These are phyloP conservation scores for Nicotiana obtusifolia DNA, from an alignment of 257 asterid genomes.

Conservation along the genomic window DNA sequence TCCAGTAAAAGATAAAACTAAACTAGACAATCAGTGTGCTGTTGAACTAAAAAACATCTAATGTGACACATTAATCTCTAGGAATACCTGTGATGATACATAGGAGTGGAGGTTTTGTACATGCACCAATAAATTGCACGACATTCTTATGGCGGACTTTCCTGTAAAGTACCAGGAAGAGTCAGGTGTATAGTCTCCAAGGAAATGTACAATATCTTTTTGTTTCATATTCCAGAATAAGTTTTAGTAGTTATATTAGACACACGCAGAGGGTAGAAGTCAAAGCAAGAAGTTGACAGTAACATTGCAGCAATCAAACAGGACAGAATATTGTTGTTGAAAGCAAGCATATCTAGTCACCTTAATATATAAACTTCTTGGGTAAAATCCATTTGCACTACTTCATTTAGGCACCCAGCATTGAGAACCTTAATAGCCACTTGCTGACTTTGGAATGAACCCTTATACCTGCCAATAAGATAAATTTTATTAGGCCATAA, in stretches of 20 bases:
- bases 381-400: slow-evolving; percentile 56
- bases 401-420: slow-evolving; percentile 39
- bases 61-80: neutral
- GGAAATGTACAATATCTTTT: neutral
- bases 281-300: neutral
- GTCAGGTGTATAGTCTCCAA: neutral
- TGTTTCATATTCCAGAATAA: neutral
- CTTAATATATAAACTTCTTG: slow-evolving; percentile 90
- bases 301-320: neutral
- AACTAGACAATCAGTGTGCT: neutral
- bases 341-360: slow-evolving; percentile 17
- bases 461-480: slow-evolving; percentile 56
- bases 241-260: neutral
- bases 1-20: neutral
- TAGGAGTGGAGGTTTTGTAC: slow-evolving; percentile 75
- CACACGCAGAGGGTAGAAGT: neutral
- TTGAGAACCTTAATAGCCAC: slow-evolving; percentile 83
- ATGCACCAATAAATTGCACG: slow-evolving; percentile 83
- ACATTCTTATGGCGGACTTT: slow-evolving; percentile 84
- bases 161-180: slow-evolving; percentile 33
- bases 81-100: slow-evolving; percentile 80
- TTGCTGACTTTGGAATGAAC: slow-evolving; percentile 57
- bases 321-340: neutral
- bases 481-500: neutral
- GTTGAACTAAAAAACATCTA: neutral